phyloP scores from a whole-genome alignment of 257 asterid species.

The Gentiana dahurica region DNA sequence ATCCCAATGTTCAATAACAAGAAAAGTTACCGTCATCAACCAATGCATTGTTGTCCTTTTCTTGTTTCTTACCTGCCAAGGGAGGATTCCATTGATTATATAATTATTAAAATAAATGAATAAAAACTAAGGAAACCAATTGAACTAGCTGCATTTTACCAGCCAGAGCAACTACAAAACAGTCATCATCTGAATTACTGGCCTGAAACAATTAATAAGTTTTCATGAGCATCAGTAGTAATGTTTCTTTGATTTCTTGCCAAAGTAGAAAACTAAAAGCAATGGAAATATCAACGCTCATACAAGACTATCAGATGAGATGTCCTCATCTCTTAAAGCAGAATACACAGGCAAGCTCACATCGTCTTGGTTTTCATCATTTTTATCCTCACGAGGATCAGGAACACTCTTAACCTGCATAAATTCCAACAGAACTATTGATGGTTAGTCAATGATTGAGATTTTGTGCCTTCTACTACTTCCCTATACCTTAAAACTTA shows the following conservation, averaged over 20 bases:
- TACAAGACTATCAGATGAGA: conserved; percentile 79
- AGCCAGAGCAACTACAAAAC: conserved; percentile 52
- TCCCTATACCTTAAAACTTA: conserved; percentile 3
- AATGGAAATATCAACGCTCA: conserved; percentile 8
- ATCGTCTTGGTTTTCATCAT: conserved; percentile 49
- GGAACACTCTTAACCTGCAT: conserved; percentile 88
- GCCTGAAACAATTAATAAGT: conserved; percentile 32
- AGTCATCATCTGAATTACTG: conserved; percentile 67
- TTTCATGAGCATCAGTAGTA: conserved; percentile 4
- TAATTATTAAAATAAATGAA: too few species aligned
- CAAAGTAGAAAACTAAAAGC: conserved; percentile 7
- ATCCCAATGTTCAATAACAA: conserved; percentile 6
- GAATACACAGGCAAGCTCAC: conserved; percentile 67
- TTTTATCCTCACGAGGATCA: conserved; percentile 93
- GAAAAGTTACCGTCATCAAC: conserved; percentile 44
- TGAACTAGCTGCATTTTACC: conserved; percentile 25
- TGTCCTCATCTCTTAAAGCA: conserved; percentile 34
- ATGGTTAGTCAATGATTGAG: conserved; percentile 7
- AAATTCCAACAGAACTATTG: conserved; percentile 8
- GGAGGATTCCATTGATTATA: neutral
- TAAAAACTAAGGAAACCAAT: neutral
- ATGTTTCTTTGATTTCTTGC: neutral
- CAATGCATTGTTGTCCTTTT: conserved; percentile 29
- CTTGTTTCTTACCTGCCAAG: conserved; percentile 37
- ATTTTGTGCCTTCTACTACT: conserved; percentile 6